phyloP scores from a whole-genome alignment of 2,329 filamentous ascomycete species.

The Emergomyces orientalis region DNA sequence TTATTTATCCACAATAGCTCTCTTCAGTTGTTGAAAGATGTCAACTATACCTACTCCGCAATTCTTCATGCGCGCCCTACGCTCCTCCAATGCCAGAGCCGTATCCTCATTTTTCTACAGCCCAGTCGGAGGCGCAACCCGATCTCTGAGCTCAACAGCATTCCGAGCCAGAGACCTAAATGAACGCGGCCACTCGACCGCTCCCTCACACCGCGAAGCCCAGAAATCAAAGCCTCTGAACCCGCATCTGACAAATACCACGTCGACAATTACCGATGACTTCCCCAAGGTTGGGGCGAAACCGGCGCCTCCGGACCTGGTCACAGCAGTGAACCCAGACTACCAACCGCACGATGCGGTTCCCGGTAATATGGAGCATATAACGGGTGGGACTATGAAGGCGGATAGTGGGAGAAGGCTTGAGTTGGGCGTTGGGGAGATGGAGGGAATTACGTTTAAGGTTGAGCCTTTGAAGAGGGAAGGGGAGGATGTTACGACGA shows the following conservation, averaged over 20 bases:
- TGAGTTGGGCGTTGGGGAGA: conserved; percentile 64
- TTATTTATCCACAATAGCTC: neutral
- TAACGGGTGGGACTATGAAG: conserved; percentile 49
- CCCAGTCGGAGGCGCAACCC: conserved; percentile 10
- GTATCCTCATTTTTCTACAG: conserved; percentile 16
- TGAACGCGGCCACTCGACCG: conserved; percentile 45
- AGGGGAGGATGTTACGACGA: conserved; percentile 77
- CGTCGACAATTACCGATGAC: conserved; percentile 53
- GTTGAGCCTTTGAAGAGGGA: conserved; percentile 79
- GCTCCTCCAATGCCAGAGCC: conserved; percentile 24
- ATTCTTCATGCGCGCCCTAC: conserved; percentile 37
- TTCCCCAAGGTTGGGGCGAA: conserved; percentile 52
- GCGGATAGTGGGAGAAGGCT: neutral
- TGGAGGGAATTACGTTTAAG: conserved; percentile 75
- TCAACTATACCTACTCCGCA: conserved; percentile 40
- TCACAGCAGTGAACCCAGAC: conserved; percentile 47
- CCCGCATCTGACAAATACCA: conserved; percentile 55
- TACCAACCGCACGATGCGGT: conserved; percentile 52
- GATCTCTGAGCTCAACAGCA: conserved; percentile 27
- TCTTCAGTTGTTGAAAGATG: neutral
- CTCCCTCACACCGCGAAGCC: conserved; percentile 45
- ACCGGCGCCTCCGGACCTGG: conserved; percentile 50
- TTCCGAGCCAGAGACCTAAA: conserved; percentile 33
- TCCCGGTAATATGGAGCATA: conserved; percentile 54
- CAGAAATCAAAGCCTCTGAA: conserved; percentile 51